Percentiles rank a stretch among this genome's conserved stretches.
These are phyloP conservation scores for Kwoniella dendrophila DNA, from an alignment of 768 basidiomycete species.

Conservation along the genomic window DNA sequence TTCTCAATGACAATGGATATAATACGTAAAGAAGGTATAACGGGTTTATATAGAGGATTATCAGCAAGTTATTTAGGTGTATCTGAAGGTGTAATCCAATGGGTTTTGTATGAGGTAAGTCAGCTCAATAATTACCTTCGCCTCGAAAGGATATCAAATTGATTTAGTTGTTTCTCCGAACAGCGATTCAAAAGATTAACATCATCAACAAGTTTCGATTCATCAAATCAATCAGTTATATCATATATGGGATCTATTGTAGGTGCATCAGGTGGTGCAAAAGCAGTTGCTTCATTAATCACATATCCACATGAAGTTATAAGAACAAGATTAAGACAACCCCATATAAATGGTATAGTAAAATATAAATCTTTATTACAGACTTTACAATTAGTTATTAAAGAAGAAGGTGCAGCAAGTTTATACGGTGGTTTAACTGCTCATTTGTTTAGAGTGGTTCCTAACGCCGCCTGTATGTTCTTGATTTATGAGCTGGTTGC, in stretches of 20 bases:
- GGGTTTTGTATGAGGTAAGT: constrained; percentile 82
- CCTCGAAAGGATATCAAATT: neutral
- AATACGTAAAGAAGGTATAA: constrained; percentile 74
- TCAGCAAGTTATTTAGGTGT: constrained; percentile 95
- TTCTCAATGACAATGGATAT: constrained; percentile 67
- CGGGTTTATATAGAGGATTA: constrained; percentile 91
- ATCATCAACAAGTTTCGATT: constrained; percentile 16
- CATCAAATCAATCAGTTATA: constrained; percentile 27
- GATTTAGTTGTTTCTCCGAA: neutral
- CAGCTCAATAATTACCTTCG: constrained; percentile 3
- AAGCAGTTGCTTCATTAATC: constrained; percentile 88
- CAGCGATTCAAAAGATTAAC: constrained; percentile 72
- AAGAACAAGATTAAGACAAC: constrained; percentile 89
- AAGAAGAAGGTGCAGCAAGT: constrained; percentile 79
- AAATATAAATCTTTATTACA: constrained; percentile 87
- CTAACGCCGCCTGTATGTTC: constrained; percentile 97
- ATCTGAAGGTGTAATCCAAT: constrained; percentile 93
- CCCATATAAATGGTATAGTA: constrained; percentile 67
- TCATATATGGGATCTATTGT: constrained; percentile 62
- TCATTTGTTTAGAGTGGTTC: constrained; percentile 94
- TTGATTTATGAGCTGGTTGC: constrained; percentile 80
- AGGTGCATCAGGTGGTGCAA: constrained; percentile 87
- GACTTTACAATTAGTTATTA: constrained; percentile 78
- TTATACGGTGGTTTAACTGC: constrained; percentile 91
- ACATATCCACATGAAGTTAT: constrained; percentile 99